Evolutionary conservation across 2,329 filamentous ascomycete species (phyloP), one percentile per base, ranked within the genome.

Genomic region (Diaporthe sp.): DNA sequence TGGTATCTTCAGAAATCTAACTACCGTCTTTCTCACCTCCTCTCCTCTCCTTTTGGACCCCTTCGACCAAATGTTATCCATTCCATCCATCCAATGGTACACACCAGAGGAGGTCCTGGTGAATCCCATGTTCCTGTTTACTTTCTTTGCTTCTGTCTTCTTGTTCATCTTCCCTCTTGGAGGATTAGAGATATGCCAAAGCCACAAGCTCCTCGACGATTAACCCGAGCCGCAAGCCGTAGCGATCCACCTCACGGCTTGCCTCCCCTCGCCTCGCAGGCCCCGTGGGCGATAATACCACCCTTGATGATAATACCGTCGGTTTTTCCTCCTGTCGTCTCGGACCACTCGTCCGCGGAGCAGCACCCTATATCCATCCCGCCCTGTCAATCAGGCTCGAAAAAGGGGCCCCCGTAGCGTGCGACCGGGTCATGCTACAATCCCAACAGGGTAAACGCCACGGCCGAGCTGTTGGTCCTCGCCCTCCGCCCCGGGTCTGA

Each of bases 1-100:
- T 71, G 70, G 70, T 71, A 71, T 71, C 70, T 71, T 71, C 70
- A 63, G 70, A 71, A 59, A 61, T 71, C 70, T 71, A 71, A 71
- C 70, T 63, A 55, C 70, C 25, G 44, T 71, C 56, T 63, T 63
- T 68, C 63, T 25, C 70, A 22, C 42, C 42, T 22, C 44, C 44
- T 47, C n/a, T 47, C 42, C 42, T 22, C 42, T 44, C 19, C 19
- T 47, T 47, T 30, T 27, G n/a, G 37, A 37, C n/a, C 56, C n/a
- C n/a, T n/a, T n/a, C n/a, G n/a, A n/a, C n/a, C n/a, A n/a, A n/a
- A n/a, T n/a, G n/a, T n/a, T 25, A 51, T 32, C 53, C 30, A 39
- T 50, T 61, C 39, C 27, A 61, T 61, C 44, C 58, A 71, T 30
- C 44, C 56, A 51, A 37, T 22, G 32, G 44, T n/a, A 44, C 47